Evolutionary conservation across 1,284 basidiomycete genomes (phyloP).

Genomic region (Schizophyllum amplum): DNA sequence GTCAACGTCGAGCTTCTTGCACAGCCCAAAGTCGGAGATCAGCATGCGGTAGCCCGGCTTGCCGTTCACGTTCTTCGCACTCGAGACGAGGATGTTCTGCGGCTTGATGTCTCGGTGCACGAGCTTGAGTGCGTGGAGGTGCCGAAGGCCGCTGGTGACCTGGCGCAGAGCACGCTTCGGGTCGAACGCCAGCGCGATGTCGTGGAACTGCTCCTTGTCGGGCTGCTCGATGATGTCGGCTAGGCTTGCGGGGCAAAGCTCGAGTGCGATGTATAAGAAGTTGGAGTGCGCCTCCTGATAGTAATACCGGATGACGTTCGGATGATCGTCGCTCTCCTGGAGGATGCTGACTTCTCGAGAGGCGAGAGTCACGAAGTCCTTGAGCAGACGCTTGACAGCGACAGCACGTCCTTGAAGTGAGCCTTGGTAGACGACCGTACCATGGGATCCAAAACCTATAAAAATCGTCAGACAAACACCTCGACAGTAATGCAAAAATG

Average conservation of each 20-base stretch:
- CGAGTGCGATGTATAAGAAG: constrained; percentile 96
- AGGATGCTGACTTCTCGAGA: constrained; percentile 91
- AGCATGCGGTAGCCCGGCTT: constrained; percentile 73
- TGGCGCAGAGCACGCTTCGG: constrained; percentile 85
- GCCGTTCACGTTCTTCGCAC: constrained; percentile 24
- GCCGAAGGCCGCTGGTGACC: constrained; percentile 82
- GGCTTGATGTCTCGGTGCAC: constrained; percentile 98
- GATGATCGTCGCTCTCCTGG: constrained; percentile 96
- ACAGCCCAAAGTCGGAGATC: constrained; percentile 93
- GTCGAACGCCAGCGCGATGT: constrained; percentile 66
- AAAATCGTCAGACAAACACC: neutral
- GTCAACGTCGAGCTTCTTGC: constrained; percentile 86
- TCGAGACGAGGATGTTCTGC: constrained; percentile 93
- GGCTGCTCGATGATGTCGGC: constrained; percentile 89
- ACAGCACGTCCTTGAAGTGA: constrained; percentile 94
- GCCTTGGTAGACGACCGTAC: constrained; percentile 91
- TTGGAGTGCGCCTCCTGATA: constrained; percentile 92
- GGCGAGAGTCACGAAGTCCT: constrained; percentile 93
- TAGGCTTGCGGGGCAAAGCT: constrained; percentile 91
- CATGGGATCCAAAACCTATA: constrained; percentile 90
- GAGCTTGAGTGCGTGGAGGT: constrained; percentile 92
- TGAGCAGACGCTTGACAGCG: constrained; percentile 92
- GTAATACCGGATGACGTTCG: constrained; percentile 97
- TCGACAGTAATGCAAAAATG: constrained; percentile 16
- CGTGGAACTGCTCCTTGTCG: constrained; percentile 52